Evolutionary conservation across 768 basidiomycete species (phyloP).

Genomic region (Basidioascus undulatus): DNA sequence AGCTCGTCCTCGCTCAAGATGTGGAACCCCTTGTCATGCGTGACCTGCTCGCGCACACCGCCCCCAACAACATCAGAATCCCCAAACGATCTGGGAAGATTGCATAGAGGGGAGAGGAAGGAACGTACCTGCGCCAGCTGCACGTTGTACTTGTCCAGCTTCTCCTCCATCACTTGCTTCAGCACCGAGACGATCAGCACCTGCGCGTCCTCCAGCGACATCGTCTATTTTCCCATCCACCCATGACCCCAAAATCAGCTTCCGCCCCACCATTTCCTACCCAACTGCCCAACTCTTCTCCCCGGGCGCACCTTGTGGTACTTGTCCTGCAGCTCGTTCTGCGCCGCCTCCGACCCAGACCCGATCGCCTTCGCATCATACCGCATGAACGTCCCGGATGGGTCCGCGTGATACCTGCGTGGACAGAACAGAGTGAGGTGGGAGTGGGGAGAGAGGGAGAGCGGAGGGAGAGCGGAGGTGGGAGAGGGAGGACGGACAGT

Average conservation of each 20-base stretch:
- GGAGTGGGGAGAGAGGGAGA: neutral
- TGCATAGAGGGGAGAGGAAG: neutral
- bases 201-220: conserved; percentile 73
- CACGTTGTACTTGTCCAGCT: conserved; percentile 94
- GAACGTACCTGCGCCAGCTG: conserved; percentile 71
- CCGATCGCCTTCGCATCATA: conserved; percentile 98
- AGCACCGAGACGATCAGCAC: conserved; percentile 61
- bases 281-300: no score
- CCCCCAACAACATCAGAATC: neutral
- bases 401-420: conserved; percentile 81
- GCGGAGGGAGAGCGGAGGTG: neutral
- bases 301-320: conserved; percentile 54
- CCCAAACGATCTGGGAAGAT: neutral
- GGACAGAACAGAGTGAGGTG: neutral
- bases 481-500: conserved; percentile 33
- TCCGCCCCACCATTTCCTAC: no score
- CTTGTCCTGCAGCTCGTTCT: conserved; percentile 87
- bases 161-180: conserved; percentile 99
- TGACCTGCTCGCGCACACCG: conserved; percentile 32
- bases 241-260: neutral
- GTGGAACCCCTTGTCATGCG: conserved; percentile 54
- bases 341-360: conserved; percentile 90
- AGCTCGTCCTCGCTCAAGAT: conserved; percentile 59
- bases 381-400: conserved; percentile 87
- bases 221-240: conserved; percentile 41